phyloP scores from a whole-genome alignment of 257 asterid species.

The Nicotiana undulata region DNA sequence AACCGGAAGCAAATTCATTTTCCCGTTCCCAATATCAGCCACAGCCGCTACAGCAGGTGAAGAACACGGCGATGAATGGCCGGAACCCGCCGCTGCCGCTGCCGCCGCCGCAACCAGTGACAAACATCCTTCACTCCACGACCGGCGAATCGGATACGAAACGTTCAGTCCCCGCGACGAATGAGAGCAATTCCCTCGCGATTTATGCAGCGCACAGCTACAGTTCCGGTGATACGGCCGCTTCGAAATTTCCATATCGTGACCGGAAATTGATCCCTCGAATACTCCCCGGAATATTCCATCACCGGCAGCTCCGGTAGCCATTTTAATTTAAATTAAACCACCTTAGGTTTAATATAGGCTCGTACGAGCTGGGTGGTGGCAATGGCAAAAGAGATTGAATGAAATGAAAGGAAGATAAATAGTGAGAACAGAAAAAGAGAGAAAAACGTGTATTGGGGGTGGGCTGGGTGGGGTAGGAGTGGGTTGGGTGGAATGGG shows the following conservation, averaged over 20 bases:
- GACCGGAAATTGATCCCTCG: slow-evolving; percentile 52
- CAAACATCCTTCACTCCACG: slow-evolving; percentile 63
- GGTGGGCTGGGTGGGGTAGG: too few relatives aligned
- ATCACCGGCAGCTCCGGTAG: slow-evolving; percentile 59
- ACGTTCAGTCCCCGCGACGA: slow-evolving; percentile 22
- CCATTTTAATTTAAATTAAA: slow-evolving; percentile 19
- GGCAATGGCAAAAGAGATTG: background rate
- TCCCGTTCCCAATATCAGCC: background rate
- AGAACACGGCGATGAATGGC: slow-evolving; percentile 27
- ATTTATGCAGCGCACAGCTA: slow-evolving; percentile 57
- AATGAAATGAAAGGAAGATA: background rate
- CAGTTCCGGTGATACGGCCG: slow-evolving; percentile 74
- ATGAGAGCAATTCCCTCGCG: slow-evolving; percentile 39
- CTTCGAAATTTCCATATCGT: slow-evolving; percentile 38
- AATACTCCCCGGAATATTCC: slow-evolving; percentile 41
- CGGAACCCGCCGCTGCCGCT: slow-evolving; percentile 11
- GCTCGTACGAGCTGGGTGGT: background rate
- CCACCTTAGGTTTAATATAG: background rate
- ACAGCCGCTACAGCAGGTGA: slow-evolving; percentile 23
- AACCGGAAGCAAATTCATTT: slow-evolving; percentile 28
- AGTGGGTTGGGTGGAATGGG: background rate
- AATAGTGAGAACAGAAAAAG: too few relatives aligned
- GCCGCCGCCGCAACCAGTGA: slow-evolving; percentile 23
- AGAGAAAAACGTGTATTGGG: background rate
- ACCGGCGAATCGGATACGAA: slow-evolving; percentile 44